Evolutionary conservation across 306 rosid species (phyloP).

Genomic region (Acacia crassicarpa): DNA sequence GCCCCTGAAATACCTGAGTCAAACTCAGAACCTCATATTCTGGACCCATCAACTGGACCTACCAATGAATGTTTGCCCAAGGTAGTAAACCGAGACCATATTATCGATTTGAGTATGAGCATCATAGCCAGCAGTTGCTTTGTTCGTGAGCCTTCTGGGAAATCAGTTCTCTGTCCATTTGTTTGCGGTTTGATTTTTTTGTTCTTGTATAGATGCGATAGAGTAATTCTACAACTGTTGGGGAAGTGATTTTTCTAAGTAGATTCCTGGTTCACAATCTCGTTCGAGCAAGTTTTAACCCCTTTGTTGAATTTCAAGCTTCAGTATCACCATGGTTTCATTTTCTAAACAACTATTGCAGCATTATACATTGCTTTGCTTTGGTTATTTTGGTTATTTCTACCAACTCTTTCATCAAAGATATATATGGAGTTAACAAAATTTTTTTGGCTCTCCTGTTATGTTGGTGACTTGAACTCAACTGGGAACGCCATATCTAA

Average conservation of each 20-base stretch:
- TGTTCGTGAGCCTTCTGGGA: background rate
- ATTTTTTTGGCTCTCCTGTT: background rate
- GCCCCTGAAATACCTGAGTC: constrained; percentile 54
- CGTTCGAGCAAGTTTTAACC: background rate
- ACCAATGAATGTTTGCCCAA: constrained; percentile 55
- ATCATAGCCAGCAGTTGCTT: constrained; percentile 1
- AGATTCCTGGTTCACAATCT: background rate
- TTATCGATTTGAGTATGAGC: constrained; percentile 7
- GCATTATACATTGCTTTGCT: constrained; percentile 10
- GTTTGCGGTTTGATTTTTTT: constrained; percentile 6
- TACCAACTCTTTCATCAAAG: constrained; percentile 9
- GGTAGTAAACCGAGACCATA: constrained; percentile 48
- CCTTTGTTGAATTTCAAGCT: constrained; percentile 13
- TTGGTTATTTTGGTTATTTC: constrained; percentile 4
- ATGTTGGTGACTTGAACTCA: constrained; percentile 16
- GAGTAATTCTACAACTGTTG: constrained; percentile 10
- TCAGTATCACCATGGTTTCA: background rate
- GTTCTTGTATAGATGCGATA: background rate
- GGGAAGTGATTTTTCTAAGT: background rate
- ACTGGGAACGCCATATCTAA: background rate
- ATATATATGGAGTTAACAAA: constrained; percentile 9
- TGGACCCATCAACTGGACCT: constrained; percentile 49
- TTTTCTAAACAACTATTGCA: constrained; percentile 19
- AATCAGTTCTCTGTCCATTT: constrained; percentile 1
- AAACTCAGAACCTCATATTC: constrained; percentile 40